These are phyloP conservation scores for Phytophthora podocarpi DNA, from an alignment of 352 stramenopile species.

Conservation along the genomic window DNA sequence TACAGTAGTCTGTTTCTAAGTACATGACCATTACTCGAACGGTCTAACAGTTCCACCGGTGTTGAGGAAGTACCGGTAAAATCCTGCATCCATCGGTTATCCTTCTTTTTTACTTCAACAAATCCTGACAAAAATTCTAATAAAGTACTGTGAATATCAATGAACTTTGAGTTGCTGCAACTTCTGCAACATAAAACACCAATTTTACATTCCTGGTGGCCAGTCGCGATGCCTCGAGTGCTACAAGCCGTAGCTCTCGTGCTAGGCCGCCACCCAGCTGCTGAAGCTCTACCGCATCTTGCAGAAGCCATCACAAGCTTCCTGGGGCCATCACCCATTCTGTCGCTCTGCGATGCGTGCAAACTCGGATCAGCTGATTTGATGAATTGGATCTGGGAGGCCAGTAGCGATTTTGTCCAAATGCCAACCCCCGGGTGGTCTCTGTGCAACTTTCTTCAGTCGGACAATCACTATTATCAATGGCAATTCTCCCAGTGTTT, in stretches of 20 bases:
- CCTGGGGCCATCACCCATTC: neutral
- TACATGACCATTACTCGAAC: too few relatives aligned
- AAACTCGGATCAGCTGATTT: neutral
- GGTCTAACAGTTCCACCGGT: too few relatives aligned
- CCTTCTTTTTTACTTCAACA: too few relatives aligned
- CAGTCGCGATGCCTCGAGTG: too few relatives aligned
- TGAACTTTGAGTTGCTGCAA: too few relatives aligned
- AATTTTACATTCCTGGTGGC: too few relatives aligned
- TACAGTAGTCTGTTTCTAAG: too few relatives aligned
- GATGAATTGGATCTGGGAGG: neutral
- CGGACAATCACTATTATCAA: slow-evolving; percentile 1
- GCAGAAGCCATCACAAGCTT: neutral
- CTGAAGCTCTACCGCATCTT: neutral
- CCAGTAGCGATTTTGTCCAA: neutral
- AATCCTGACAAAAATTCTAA: too few relatives aligned
- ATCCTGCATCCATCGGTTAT: too few relatives aligned
- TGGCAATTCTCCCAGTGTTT: neutral
- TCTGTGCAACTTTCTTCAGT: neutral
- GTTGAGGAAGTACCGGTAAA: too few relatives aligned
- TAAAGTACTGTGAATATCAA: too few relatives aligned
- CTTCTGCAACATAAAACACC: too few relatives aligned
- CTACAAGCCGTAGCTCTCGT: neutral
- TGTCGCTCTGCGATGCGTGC: slow-evolving; percentile 1
- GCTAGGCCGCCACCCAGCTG: neutral
- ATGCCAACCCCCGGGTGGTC: neutral